Conservation (phyloP, 108 stramenopile genomes). For the Fistulifera pelliculosa region DNA sequence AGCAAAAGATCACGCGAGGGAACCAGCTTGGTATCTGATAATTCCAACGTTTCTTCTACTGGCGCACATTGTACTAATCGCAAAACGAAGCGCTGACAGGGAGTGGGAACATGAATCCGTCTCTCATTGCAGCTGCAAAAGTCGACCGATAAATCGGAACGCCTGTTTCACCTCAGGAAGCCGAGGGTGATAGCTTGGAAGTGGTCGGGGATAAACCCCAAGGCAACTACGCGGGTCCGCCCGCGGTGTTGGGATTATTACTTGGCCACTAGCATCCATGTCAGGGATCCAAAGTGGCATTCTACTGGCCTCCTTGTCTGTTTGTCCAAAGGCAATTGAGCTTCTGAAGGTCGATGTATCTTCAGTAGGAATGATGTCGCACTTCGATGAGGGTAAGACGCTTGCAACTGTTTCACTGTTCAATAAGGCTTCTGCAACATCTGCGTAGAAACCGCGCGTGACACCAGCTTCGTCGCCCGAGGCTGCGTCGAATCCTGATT, state of each 20-base stretch:
- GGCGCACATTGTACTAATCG: slow-evolving; percentile 25
- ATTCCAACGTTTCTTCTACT: slow-evolving; percentile 9
- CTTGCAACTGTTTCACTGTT: slow-evolving; percentile 22
- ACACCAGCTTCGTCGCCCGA: slow-evolving; percentile 51
- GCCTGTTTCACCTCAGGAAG: slow-evolving; percentile 12
- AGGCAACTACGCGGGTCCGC: slow-evolving; percentile 19
- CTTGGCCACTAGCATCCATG: slow-evolving; percentile 28
- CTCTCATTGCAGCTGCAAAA: slow-evolving; percentile 46
- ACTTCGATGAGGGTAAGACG: slow-evolving; percentile 10
- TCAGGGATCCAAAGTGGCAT: slow-evolving; percentile 46
- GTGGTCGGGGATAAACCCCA: slow-evolving; percentile 37
- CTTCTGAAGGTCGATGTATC: slow-evolving; percentile 2
- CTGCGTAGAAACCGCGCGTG: slow-evolving; percentile 47
- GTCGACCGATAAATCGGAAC: slow-evolving; percentile 39
- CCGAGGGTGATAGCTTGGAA: slow-evolving; percentile 20
- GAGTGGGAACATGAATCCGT: slow-evolving; percentile 40
- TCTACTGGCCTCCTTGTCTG: not conserved
- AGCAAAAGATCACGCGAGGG: slow-evolving; percentile 3
- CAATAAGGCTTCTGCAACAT: slow-evolving; percentile 36
- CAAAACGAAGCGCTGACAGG: slow-evolving; percentile 33
- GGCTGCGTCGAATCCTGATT: slow-evolving; percentile 49
- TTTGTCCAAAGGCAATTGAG: not conserved
- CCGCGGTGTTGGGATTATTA: slow-evolving; percentile 43
- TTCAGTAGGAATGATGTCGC: not conserved
- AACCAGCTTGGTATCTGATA: not conserved